phyloP scores from a whole-genome alignment of 129 eudicot species.

The Helianthus tuberosus region DNA sequence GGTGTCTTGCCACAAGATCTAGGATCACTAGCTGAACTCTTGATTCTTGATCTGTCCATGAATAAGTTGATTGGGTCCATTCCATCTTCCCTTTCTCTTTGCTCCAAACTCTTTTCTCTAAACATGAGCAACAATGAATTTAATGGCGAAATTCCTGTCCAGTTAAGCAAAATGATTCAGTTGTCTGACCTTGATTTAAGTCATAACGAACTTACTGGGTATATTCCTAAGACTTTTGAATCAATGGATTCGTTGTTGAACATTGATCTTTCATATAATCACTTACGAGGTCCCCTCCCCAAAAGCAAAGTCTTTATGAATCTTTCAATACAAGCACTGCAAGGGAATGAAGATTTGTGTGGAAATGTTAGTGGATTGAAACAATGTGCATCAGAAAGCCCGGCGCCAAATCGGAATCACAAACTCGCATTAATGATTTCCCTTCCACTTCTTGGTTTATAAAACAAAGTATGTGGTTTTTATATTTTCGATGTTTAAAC shows the following conservation, averaged over 20 bases:
- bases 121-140: constrained; percentile 21
- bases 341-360: constrained; percentile 39
- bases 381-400: constrained; percentile 12
- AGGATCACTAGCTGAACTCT: constrained; percentile 25
- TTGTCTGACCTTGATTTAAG: constrained; percentile 31
- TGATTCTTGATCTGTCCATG: constrained; percentile 31
- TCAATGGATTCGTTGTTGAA: background rate
- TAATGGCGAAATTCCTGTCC: background rate
- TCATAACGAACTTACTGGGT: background rate
- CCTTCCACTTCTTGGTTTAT: constrained; percentile 33
- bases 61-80: constrained; percentile 40
- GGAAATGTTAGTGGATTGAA: constrained; percentile 30
- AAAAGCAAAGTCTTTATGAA: constrained; percentile 22
- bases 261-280: constrained; percentile 31
- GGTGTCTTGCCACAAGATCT: constrained; percentile 50
- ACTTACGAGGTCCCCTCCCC: constrained; percentile 38
- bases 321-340: constrained; percentile 19
- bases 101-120: background rate
- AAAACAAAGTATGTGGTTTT: no score
- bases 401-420: background rate
- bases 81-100: constrained; percentile 21
- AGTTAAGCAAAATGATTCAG: constrained; percentile 9
- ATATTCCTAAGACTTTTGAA: constrained; percentile 10
- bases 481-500: no score
- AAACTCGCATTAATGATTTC: constrained; percentile 19